A percentile compares a stretch with the other conserved stretches of the same genome.
These are phyloP conservation scores for Tulasnella sp. DNA, from an alignment of 768 basidiomycete species.

Conservation along the genomic window DNA sequence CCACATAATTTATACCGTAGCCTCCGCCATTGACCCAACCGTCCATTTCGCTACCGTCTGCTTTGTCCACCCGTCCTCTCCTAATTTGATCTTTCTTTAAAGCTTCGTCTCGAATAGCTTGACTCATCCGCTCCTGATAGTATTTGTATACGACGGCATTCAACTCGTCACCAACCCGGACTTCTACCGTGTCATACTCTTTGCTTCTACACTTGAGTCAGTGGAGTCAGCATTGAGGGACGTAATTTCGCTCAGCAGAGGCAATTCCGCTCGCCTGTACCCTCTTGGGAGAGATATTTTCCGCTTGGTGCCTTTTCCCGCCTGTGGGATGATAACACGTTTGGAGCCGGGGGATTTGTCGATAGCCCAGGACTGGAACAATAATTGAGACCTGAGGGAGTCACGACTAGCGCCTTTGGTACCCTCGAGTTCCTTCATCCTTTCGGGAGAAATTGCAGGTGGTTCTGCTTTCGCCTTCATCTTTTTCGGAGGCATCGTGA, in stretches of 20 bases:
- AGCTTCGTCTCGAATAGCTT: conserved; percentile 9
- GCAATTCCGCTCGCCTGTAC: background rate
- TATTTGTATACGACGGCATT: conserved; percentile 16
- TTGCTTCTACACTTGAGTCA: conserved; percentile 9
- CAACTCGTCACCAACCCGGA: conserved; percentile 5
- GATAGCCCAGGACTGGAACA: conserved; percentile 17
- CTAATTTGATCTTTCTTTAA: conserved; percentile 5
- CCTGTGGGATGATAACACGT: background rate
- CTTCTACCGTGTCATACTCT: conserved; percentile 13
- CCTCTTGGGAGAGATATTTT: conserved; percentile 12
- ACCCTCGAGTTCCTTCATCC: conserved; percentile 3
- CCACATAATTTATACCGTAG: conserved; percentile 13
- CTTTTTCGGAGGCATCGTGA: background rate
- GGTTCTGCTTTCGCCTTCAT: background rate
- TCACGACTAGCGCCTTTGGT: background rate
- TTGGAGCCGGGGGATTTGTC: conserved; percentile 17
- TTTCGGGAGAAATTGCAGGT: background rate
- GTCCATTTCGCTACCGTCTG: conserved; percentile 12
- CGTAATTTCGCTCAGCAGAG: background rate
- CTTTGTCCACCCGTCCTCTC: background rate
- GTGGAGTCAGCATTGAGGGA: background rate
- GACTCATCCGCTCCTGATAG: conserved; percentile 6
- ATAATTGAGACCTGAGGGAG: background rate
- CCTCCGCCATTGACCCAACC: conserved; percentile 15
- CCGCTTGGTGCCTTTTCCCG: background rate